Evolutionary conservation across 345 rosid species (phyloP).

Genomic region (Chamaenerion angustifolium): DNA sequence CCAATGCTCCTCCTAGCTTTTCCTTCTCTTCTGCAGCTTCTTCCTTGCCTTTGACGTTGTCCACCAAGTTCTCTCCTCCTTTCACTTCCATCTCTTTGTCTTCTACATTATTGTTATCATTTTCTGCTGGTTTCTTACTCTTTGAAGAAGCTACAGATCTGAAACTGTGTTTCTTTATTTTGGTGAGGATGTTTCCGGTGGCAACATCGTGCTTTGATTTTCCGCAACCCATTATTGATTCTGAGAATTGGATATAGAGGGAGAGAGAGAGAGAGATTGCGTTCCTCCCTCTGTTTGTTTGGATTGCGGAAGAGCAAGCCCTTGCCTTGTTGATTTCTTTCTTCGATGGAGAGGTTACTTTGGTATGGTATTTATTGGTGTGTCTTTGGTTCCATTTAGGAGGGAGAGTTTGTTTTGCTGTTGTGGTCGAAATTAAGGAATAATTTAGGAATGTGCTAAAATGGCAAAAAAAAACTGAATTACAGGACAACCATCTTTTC

Average conservation of each 20-base stretch:
- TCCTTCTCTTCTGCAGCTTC: neutral
- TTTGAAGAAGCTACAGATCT: neutral
- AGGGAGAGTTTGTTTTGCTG: neutral
- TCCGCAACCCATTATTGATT: constrained; percentile 57
- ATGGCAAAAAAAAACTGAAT: too few relatives aligned
- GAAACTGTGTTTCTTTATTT: constrained; percentile 23
- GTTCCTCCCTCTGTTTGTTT: neutral
- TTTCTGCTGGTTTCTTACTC: constrained; percentile 3
- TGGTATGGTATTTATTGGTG: too few relatives aligned
- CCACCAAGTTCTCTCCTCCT: neutral
- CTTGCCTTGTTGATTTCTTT: too few relatives aligned
- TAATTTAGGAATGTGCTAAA: too few relatives aligned
- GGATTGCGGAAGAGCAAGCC: too few relatives aligned
- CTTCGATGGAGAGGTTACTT: too few relatives aligned
- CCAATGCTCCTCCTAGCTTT: neutral
- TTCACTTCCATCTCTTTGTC: constrained; percentile 1
- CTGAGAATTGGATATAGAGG: too few relatives aligned
- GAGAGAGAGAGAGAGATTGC: neutral
- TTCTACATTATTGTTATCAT: constrained; percentile 6
- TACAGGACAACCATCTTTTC: too few relatives aligned
- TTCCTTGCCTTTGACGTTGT: neutral
- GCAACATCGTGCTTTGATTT: constrained; percentile 65
- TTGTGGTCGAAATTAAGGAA: neutral
- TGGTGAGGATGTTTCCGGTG: constrained; percentile 39
- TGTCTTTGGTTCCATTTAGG: too few relatives aligned